Evolutionary conservation across 2,329 filamentous ascomycete species (phyloP), one percentile per base, ranked within the genome.

Genomic region (Didymella exigua): DNA sequence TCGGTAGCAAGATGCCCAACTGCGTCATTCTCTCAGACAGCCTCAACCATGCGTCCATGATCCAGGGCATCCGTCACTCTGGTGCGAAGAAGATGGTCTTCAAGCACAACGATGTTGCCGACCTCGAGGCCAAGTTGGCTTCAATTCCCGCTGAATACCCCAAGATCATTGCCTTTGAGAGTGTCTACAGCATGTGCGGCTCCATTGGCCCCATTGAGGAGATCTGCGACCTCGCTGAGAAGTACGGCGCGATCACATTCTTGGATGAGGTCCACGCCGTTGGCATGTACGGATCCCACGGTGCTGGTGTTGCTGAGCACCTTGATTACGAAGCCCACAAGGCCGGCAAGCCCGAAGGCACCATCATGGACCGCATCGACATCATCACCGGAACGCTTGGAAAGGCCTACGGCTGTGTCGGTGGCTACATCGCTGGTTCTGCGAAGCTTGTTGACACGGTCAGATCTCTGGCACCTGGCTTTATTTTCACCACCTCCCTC

Each of bases 141-240:
- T 89, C 92, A 11, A 83, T 99, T 36, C 92, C 93, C 0, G 79
- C 89, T 1, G 84, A 95, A 57, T 85, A 90, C 30, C 95, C 95
- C 54, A 99, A 99, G 82, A 96, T 99, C 63, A 99, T 99, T 63
- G 95, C 95, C 2, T 99, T 98, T 63, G 95, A 99, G 79, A 96
- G 92, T 26, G 95, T 99, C 3, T 99, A 99, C 80, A 96, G 92
- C 81, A 99, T 99, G 95, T 99, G 95, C 73, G 95, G 95, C 60
- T 96, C 92, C 14, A 91, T 99, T 73, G 95, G 92, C 0, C 95
- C 95, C 0, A 99, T 99, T 66, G 91, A 93, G 78, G 89, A 89
- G 72, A 98, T 99, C 59, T 98, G 93, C 75, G 92, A 99, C 73
- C 81, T 99, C 49, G 93, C 95, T 9, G 93, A 98, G 60, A 97